A percentile compares a stretch with the other conserved stretches of the same genome.
These are phyloP conservation scores for Sugiyamaella grinbergsii DNA, from an alignment of 1,139 yeast species.

Conservation along the genomic window DNA sequence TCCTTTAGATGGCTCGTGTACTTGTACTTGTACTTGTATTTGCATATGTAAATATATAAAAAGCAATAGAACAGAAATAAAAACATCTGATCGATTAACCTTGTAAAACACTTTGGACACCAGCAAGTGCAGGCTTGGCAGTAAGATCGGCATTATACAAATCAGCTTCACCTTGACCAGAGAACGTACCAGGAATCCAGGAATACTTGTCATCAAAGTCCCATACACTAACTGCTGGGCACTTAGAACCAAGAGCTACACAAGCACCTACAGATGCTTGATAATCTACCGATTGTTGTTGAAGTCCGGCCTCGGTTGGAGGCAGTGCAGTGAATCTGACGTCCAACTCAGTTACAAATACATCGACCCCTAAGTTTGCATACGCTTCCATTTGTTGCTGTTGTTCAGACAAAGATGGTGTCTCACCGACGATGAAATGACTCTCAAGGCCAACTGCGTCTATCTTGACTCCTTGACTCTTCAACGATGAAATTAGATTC, in stretches of 20 bases:
- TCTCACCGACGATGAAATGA: slow-evolving; percentile 16
- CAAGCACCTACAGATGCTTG: slow-evolving; percentile 13
- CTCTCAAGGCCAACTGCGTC: slow-evolving; percentile 22
- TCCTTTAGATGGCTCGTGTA: too few species aligned
- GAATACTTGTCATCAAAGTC: slow-evolving; percentile 16
- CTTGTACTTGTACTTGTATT: too few species aligned
- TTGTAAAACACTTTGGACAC: too few species aligned
- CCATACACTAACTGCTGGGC: slow-evolving; percentile 20
- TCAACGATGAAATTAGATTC: slow-evolving; percentile 18
- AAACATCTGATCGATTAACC: neutral
- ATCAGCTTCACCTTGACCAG: slow-evolving; percentile 19
- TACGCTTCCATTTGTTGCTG: slow-evolving; percentile 15
- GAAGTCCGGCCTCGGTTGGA: slow-evolving; percentile 3
- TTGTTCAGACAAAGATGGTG: slow-evolving; percentile 17
- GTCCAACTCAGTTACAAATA: slow-evolving; percentile 14
- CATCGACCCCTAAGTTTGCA: slow-evolving; percentile 14
- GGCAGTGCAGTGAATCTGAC: slow-evolving; percentile 13
- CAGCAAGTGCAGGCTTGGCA: slow-evolving; percentile 5
- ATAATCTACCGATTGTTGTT: slow-evolving; percentile 16
- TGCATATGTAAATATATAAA: neutral
- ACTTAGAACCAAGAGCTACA: slow-evolving; percentile 10
- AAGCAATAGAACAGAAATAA: neutral
- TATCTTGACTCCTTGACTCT: slow-evolving; percentile 18
- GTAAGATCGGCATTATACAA: neutral
- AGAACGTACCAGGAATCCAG: slow-evolving; percentile 20